Percentiles rank a stretch among this genome's conserved stretches.
Evolutionary conservation across 306 rosid species (phyloP).

Genomic region (Pyrus betulifolia): DNA sequence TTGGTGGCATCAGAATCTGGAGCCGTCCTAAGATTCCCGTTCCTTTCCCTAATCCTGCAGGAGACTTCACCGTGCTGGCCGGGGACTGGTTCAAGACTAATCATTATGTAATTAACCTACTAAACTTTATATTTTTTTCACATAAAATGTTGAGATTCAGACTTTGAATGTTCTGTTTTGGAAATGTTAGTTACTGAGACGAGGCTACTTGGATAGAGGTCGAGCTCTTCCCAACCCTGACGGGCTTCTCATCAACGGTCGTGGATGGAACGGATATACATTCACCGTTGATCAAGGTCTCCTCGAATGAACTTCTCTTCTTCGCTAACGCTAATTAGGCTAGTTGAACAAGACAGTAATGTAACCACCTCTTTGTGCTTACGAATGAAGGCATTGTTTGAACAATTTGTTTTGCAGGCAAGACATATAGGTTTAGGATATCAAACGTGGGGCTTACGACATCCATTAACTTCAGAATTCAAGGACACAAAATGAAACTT

Average conservation of each 20-base stretch:
- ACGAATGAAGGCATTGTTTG: not conserved
- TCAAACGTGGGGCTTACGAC: constrained; percentile 91
- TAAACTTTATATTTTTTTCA: not conserved
- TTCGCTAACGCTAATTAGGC: not conserved
- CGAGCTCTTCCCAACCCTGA: constrained; percentile 77
- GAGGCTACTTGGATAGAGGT: constrained; percentile 57
- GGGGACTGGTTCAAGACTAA: constrained; percentile 90
- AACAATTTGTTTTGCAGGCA: constrained; percentile 45
- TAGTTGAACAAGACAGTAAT: not conserved
- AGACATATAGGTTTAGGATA: constrained; percentile 83
- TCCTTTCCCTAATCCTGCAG: constrained; percentile 89
- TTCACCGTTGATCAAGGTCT: constrained; percentile 76
- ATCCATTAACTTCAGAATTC: constrained; percentile 88
- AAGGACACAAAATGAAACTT: constrained; percentile 69
- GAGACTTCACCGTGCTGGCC: constrained; percentile 67
- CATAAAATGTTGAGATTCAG: not conserved
- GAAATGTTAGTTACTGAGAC: constrained; percentile 51
- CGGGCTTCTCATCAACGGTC: constrained; percentile 89
- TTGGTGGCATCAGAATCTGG: constrained; percentile 73
- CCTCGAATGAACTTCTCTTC: not conserved
- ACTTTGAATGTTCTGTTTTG: not conserved
- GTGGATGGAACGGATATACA: constrained; percentile 85
- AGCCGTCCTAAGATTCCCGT: constrained; percentile 92
- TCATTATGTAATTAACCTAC: constrained; percentile 41
- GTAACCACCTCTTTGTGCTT: not conserved